Base-by-base conservation (phyloP, 169 alveolate species). In the Cryptosporidium andersoni region DNA sequence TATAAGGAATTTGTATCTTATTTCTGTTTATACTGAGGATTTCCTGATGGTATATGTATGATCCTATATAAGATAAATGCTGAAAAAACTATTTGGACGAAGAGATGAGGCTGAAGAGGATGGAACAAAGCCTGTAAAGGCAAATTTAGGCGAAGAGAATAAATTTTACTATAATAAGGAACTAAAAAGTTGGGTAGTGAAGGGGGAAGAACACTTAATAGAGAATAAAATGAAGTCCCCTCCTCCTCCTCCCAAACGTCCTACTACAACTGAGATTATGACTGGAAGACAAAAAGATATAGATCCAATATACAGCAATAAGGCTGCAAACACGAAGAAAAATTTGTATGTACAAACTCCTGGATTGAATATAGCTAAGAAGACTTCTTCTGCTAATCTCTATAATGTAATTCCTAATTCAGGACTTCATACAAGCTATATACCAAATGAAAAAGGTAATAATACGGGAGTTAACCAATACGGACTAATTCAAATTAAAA, bases 71-170 rank as follows among this genome's bases (percentile, higher is more conserved):
- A 0, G 36, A 66, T 34, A 42, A 58, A 74, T 74, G 85, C 48
- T 74, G 40, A 74, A 74, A 39, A 74, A 74, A 60, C 55, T 74
- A n/a, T 74, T 74, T 60, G 85, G 85, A 8, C 51, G 55, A 34
- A 74, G 60, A 60, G 43, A n/a, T 36, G 85, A 55, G 58, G 80
- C 43, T 16, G 81, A 39, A n/a, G 85, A 74, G 60, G 85, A 74
- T 42, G 85, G 74, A 12, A 42, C 48, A 9, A 74, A 60, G 48
- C 85, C 85, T 11, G 68, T 74, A 42, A 74, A 60, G 63, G 85
- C 85, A 0, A 74, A 74, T 56, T 60, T 74, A 12, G 85, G 85
- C 4, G 85, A 74, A 63, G 85, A 74, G 6, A 74, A 74, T 60
- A 74, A 56, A 37, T 74, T 74, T 47, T 74, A 74, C 42, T 74